Percentiles rank a stretch among this genome's conserved stretches.
These are phyloP conservation scores for Penicillium odoratum DNA, from an alignment of 495 filamentous ascomycete species.

Conservation along the genomic window DNA sequence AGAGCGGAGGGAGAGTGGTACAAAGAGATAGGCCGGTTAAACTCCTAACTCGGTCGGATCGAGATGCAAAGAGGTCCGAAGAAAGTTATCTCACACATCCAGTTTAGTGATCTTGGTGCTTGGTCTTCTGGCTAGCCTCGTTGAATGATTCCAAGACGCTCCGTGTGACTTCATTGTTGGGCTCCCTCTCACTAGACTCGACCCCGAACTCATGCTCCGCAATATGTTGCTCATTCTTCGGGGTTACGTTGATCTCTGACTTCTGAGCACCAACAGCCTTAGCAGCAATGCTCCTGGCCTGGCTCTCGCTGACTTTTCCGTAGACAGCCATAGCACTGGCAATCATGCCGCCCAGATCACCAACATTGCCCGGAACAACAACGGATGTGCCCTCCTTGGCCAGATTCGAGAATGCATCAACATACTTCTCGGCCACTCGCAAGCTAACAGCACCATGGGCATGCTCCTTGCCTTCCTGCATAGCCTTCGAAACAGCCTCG, in stretches of 20 bases:
- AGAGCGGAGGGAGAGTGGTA: slow-evolving; percentile 9
- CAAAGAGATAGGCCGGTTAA: not conserved
- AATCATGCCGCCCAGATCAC: slow-evolving; percentile 97
- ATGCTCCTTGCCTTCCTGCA: slow-evolving; percentile 64
- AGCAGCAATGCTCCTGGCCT: slow-evolving; percentile 66
- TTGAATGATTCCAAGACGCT: slow-evolving; percentile 56
- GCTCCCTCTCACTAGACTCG: slow-evolving; percentile 9
- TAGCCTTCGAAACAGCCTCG: slow-evolving; percentile 74
- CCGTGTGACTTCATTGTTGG: slow-evolving; percentile 36
- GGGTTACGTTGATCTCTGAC: not conserved
- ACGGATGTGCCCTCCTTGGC: slow-evolving; percentile 93
- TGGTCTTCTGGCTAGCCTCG: slow-evolving; percentile 20
- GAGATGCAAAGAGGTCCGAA: not conserved
- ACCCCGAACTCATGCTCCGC: slow-evolving; percentile 1
- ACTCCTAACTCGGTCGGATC: not conserved
- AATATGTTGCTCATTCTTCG: not conserved
- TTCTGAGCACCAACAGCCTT: slow-evolving; percentile 40
- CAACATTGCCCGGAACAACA: slow-evolving; percentile 94
- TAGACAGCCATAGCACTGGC: slow-evolving; percentile 94
- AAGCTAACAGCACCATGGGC: slow-evolving; percentile 83
- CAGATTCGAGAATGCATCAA: slow-evolving; percentile 88
- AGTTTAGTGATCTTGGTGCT: not conserved
- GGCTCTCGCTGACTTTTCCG: slow-evolving; percentile 86
- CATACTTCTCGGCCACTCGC: slow-evolving; percentile 94
- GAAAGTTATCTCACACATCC: not conserved